Percentiles rank a stretch among this genome's conserved stretches.
Evolutionary conservation across 495 filamentous ascomycete genomes (phyloP).

Genomic region (Aspergillus leporis): DNA sequence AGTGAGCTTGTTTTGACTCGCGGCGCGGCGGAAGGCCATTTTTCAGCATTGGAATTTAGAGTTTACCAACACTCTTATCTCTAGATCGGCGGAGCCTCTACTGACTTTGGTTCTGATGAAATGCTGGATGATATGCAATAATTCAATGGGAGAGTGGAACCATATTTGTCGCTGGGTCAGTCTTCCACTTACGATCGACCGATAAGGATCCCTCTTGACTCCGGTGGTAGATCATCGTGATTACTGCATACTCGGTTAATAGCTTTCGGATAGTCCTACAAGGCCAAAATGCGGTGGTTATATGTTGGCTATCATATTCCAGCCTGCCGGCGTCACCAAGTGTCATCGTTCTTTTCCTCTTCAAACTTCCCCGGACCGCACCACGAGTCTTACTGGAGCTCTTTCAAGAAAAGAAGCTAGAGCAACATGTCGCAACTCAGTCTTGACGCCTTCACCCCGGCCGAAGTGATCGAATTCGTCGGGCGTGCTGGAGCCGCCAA

Average conservation of each 20-base stretch:
- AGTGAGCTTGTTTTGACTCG: not conserved
- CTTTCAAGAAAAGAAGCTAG: not conserved
- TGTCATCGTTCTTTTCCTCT: not conserved
- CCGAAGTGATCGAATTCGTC: slow-evolving; percentile 48
- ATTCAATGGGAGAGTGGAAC: not conserved
- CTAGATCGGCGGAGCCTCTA: not conserved
- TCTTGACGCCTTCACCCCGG: slow-evolving; percentile 46
- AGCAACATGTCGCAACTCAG: slow-evolving; percentile 15
- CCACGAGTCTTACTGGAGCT: not conserved
- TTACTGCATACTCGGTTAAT: not conserved
- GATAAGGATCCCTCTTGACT: not conserved
- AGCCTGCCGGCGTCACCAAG: not conserved
- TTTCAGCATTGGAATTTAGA: not conserved
- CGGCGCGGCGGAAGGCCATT: no score
- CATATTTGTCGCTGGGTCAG: not conserved
- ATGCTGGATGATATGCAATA: not conserved
- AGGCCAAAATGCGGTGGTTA: not conserved
- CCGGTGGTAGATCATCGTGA: not conserved
- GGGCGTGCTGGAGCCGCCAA: slow-evolving; percentile 48
- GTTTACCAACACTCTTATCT: not conserved
- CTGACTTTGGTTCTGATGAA: not conserved
- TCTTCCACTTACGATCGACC: not conserved
- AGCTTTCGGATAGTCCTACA: no score
- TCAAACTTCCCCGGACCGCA: not conserved
- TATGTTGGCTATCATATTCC: not conserved